These are phyloP conservation scores for Aspergillus piperis DNA, from an alignment of 2,329 filamentous ascomycete species.

Conservation along the genomic window DNA sequence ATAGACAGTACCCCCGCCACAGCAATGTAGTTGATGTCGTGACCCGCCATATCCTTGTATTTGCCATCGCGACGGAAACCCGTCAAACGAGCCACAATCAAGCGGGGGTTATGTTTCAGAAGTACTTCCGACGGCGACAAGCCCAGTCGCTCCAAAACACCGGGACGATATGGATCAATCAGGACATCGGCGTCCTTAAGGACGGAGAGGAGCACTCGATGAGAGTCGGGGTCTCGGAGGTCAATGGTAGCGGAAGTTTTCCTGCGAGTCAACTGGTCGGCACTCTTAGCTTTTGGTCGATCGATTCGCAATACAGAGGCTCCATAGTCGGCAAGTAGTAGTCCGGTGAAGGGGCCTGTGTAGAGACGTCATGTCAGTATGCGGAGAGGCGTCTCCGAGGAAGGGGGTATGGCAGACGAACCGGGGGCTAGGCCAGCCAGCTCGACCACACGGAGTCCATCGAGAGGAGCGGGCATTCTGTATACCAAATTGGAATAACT, in stretches of 20 bases:
- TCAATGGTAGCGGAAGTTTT: conserved; percentile 81
- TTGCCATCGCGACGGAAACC: conserved; percentile 85
- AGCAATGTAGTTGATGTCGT: conserved; percentile 96
- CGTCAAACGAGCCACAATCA: conserved; percentile 84
- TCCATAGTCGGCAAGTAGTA: conserved; percentile 86
- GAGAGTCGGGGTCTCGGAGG: conserved; percentile 67
- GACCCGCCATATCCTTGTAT: conserved; percentile 85
- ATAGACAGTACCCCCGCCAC: conserved; percentile 77
- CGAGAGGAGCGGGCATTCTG: conserved; percentile 47
- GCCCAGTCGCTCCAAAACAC: conserved; percentile 81
- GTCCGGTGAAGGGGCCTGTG: conserved; percentile 79
- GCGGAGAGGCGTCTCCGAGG: too few species aligned
- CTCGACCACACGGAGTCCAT: conserved; percentile 64
- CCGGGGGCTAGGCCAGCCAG: conserved; percentile 68
- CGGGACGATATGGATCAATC: conserved; percentile 91
- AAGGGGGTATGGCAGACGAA: conserved; percentile 31
- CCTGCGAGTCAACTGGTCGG: conserved; percentile 75
- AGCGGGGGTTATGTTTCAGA: conserved; percentile 65
- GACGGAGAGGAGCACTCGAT: conserved; percentile 67
- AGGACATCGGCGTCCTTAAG: conserved; percentile 69
- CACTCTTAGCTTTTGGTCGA: conserved; percentile 56
- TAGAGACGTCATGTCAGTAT: background rate
- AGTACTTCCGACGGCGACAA: conserved; percentile 70
- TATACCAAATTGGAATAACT: too few species aligned
- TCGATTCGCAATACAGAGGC: conserved; percentile 87